phyloP scores from a whole-genome alignment of 257 asterid species.

The Echites panduratus region DNA sequence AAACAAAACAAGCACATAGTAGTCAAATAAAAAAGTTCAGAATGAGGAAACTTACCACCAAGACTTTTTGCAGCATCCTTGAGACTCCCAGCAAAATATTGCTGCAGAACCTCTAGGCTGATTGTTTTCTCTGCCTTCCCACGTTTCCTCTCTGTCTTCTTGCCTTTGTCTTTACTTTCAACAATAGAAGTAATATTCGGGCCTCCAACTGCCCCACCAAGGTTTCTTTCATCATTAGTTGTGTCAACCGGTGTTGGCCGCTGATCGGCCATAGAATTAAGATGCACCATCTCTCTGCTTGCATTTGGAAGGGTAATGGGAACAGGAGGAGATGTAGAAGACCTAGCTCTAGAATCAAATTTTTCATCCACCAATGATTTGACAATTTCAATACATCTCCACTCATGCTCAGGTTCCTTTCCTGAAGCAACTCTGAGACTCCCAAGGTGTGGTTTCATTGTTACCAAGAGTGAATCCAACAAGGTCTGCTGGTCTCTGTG shows the following conservation, averaged over 20 bases:
- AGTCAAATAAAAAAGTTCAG: background rate
- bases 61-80: constrained; percentile 94
- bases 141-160: constrained; percentile 73
- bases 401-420: constrained; percentile 54
- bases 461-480: constrained; percentile 61
- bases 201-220: constrained; percentile 27
- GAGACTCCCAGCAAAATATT: constrained; percentile 82
- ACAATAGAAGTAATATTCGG: constrained; percentile 33
- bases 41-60: constrained; percentile 57
- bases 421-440: constrained; percentile 89
- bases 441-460: constrained; percentile 69
- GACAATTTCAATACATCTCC: constrained; percentile 67
- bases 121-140: constrained; percentile 91
- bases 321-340: constrained; percentile 36
- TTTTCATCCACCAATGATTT: constrained; percentile 45
- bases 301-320: constrained; percentile 29
- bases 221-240: constrained; percentile 31
- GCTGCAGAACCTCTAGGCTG: constrained; percentile 86
- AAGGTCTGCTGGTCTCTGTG: constrained; percentile 45
- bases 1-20: background rate
- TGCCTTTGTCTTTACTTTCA: constrained; percentile 39
- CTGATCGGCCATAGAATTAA: constrained; percentile 34
- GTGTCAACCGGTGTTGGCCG: constrained; percentile 25
- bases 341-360: constrained; percentile 27
- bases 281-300: constrained; percentile 31